Evolutionary conservation across 192 early-diverging fungal species (phyloP), one percentile per base, ranked within the genome.

Genomic region (Phlyctochytrium bullatum): DNA sequence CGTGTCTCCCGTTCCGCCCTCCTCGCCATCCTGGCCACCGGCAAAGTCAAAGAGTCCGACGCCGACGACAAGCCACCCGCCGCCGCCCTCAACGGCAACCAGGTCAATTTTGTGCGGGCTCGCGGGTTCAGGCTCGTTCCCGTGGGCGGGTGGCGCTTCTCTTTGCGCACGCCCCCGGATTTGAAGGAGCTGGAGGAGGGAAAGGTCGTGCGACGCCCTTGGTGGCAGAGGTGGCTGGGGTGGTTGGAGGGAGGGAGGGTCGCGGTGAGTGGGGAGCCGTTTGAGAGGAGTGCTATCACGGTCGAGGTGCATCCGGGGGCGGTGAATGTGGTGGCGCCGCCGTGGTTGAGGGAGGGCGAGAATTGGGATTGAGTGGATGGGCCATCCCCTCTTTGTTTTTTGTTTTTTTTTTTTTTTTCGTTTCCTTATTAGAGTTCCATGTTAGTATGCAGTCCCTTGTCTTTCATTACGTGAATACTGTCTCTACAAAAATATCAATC

Each of bases 281-380:
- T 73, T 33, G 52, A 59, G 51, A 60, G 52, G 35, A 59, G 51
- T 52, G 47, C 67, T 12, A 60, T 70, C 36, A 65, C 65, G 20
- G 69, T 79, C 23, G 74, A 79, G 61, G 66, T 76, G n/a, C 73
- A 75, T 56, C 67, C 66, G 10, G 61, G 66, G 12, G 36, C 66
- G 17, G 30, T 73, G 61, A 72, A 60, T 12, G 65, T 78, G 1
- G 4, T 75, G 17, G 56, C 66, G 12, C 73, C 73, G 14, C 36
- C 40, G n/a, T 77, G 75, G 69, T 59, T 66, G 36, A 65, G 65
- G 27, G 74, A 72, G 61, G 62, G 64, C 1, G 67, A 69, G 57
- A 50, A 50, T 50, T 50, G 40, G 40, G 40, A n/a, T n/a, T n/a
- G n/a, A n/a, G n/a, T n/a, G n/a, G n/a, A n/a, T n/a, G n/a, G n/a